Conservation (phyloP, 164 flowering plant species). For the Chimonanthus salicifolius region DNA sequence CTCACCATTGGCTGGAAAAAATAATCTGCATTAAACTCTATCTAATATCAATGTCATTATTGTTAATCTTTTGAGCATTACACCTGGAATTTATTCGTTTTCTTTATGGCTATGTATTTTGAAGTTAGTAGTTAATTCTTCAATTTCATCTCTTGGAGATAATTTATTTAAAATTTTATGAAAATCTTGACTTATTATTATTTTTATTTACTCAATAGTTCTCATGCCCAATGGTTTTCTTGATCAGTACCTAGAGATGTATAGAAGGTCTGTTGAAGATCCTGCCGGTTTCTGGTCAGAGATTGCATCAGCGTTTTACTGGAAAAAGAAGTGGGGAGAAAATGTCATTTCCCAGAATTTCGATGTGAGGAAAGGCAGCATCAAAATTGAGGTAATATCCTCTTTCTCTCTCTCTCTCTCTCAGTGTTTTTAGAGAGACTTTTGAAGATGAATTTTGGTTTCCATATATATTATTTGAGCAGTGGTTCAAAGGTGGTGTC, state of each 20-base stretch:
- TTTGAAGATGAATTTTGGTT: not conserved
- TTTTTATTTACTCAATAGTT: not conserved
- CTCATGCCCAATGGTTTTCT: not conserved
- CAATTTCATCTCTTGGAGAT: not conserved
- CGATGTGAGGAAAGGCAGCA: constrained; percentile 61
- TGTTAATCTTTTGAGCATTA: not conserved
- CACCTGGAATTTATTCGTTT: not conserved
- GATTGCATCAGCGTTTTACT: constrained; percentile 73
- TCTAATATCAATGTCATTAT: not conserved
- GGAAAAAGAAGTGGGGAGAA: constrained; percentile 73
- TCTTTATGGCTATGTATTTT: not conserved
- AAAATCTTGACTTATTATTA: not conserved
- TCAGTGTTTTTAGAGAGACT: not conserved
- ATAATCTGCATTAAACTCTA: too few species aligned
- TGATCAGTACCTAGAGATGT: constrained; percentile 79
- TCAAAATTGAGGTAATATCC: constrained; percentile 64
- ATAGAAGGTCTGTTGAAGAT: constrained; percentile 71
- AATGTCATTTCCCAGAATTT: constrained; percentile 64
- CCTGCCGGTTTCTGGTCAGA: constrained; percentile 93
- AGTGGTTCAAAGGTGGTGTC: constrained; percentile 98
- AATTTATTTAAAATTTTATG: not conserved
- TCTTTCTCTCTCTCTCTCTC: not conserved
- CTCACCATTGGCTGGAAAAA: too few species aligned
- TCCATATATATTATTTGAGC: constrained; percentile 10
- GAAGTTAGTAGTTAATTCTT: not conserved